Base-by-base conservation (phyloP, 2,329 filamentous ascomycete genomes). In the Aspergillus amoenus region DNA sequence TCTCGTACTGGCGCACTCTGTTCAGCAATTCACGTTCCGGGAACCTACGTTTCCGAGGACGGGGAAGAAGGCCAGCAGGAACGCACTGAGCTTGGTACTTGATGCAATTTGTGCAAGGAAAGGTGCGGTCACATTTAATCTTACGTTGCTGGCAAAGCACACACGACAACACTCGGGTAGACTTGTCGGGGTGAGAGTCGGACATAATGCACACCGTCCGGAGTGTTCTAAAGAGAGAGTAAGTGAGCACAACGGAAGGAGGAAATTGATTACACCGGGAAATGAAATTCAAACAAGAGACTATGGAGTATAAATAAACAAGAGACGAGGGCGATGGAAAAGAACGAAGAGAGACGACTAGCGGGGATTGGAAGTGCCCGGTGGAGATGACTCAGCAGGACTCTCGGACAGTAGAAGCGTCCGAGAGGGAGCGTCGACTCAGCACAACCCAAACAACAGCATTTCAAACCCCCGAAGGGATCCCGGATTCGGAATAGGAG, bases 81-180 rank as follows among this genome's bases (percentile, higher is more conserved):
- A 81, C 65, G 21, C 61, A 91, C 63, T 89, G 82, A 32, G 81
- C 81, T 21, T 79, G 75, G 52, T 83, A 81, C 72, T 83, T 87
- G 68, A 85, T 77, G 68, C 88, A 91, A 72, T 88, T 88, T 65
- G 82, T 79, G 68, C 89, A 91, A 15, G 88, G 88, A 72, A 86
- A 86, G 64, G 82, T 84, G 73, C 88, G 88, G 72, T 91, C 86
- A 72, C 89, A 91, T 58, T 86, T 86, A 42, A 91, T 82, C 71
- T 91, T 91, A 59, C 88, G 84, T 70, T 89, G 88, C 69, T 92
- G 88, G 68, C 90, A 93, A 18, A 87, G 79, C 13, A 90, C 81
- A 66, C 90, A 93, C 39, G 83, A 65, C 12, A 70, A 59, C 3
- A 64, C 56, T 13, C 69, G 64, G 21, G 45, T 34, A 12, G 60